Conservation (phyloP, 2,329 filamentous ascomycete species). For the Penicillium sp. region DNA sequence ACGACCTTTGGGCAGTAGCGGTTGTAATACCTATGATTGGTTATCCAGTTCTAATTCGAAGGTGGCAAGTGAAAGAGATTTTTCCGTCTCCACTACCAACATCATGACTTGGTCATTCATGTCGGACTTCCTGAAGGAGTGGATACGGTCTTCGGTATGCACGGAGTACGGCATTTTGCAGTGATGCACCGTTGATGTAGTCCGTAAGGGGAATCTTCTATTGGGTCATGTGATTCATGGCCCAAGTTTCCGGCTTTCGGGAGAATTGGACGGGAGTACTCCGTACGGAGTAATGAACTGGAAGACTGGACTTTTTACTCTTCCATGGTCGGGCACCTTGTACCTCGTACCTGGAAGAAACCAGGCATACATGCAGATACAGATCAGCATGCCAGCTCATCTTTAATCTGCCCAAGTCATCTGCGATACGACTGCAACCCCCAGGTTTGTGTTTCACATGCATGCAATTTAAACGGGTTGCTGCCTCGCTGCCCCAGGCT, state of each 20-base stretch:
- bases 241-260: neutral
- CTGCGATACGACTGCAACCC: neutral
- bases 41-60: neutral
- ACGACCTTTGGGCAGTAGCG: slow-evolving; percentile 8
- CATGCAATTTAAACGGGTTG: neutral
- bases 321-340: neutral
- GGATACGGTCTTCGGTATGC: neutral
- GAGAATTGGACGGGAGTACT: neutral
- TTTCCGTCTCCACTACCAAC: neutral
- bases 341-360: neutral
- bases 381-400: slow-evolving; percentile 2
- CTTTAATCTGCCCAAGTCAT: neutral
- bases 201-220: neutral
- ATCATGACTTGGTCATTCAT: slow-evolving; percentile 2
- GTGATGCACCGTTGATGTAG: neutral
- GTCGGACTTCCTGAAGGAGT: neutral
- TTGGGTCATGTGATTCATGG: neutral
- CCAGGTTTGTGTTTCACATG: slow-evolving; percentile 1
- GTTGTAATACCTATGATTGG: neutral
- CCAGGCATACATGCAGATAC: neutral
- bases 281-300: too few species aligned
- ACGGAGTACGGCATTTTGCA: neutral
- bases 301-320: too few species aligned
- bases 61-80: slow-evolving; percentile 12
- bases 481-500: neutral